Conservation (phyloP, 768 basidiomycete genomes). For the Mrakia gelida region DNA sequence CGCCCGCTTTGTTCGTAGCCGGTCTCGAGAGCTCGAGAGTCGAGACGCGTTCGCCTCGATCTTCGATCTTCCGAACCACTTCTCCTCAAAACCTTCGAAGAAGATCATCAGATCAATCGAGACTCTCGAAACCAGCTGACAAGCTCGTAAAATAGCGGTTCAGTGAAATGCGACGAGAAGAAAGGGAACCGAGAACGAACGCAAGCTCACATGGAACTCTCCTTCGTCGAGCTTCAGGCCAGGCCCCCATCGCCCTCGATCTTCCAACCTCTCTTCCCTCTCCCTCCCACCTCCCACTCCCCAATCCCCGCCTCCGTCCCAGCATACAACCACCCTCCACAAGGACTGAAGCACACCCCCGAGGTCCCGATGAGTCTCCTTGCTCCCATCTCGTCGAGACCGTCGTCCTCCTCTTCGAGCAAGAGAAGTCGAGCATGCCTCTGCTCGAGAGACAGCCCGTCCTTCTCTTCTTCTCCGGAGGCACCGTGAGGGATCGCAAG, state of each 20-base stretch:
- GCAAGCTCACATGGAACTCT: slow-evolving; percentile 8
- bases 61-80: too few species aligned
- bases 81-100: too few species aligned
- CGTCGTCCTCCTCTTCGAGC: neutral
- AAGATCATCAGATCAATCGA: too few species aligned
- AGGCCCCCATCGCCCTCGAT: too few species aligned
- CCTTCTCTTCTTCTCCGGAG: neutral
- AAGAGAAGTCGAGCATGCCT: neutral
- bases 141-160: too few species aligned
- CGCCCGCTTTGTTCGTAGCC: too few species aligned
- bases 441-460: neutral
- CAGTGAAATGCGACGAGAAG: too few species aligned
- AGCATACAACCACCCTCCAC: slow-evolving; percentile 22
- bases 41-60: too few species aligned
- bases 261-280: slow-evolving; percentile 2
- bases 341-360: slow-evolving; percentile 21
- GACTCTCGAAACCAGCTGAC: too few species aligned
- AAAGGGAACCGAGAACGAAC: neutral
- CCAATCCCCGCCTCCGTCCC: slow-evolving; percentile 25
- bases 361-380: slow-evolving; percentile 9
- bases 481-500: slow-evolving; percentile 1
- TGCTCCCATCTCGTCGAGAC: neutral
- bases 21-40: too few species aligned
- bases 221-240: too few species aligned
- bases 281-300: slow-evolving; percentile 24